phyloP scores from a whole-genome alignment of 1,284 basidiomycete species.

The Rhodotorula sp. region DNA sequence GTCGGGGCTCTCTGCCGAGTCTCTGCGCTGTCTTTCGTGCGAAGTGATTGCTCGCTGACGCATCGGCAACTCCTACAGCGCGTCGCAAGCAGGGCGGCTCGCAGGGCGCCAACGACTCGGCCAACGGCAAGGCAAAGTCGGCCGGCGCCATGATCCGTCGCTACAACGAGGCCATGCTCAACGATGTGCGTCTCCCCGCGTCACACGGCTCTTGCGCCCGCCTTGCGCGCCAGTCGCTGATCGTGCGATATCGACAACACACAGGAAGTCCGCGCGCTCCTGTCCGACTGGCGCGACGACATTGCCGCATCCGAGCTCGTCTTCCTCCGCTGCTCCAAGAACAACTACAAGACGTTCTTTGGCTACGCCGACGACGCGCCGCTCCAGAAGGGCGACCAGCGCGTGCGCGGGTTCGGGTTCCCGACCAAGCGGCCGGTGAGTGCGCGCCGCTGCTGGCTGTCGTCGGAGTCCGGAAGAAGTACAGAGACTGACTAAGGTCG shows the following conservation, averaged over 20 bases:
- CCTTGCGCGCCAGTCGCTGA: not conserved
- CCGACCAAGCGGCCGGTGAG: constrained; percentile 85
- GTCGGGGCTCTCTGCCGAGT: no score
- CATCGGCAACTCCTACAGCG: constrained; percentile 57
- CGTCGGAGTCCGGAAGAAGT: not conserved
- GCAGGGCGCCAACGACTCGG: constrained; percentile 87
- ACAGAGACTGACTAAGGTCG: no score
- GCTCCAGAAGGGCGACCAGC: constrained; percentile 67
- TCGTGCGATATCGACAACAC: not conserved
- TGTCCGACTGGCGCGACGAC: constrained; percentile 81
- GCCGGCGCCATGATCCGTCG: constrained; percentile 92
- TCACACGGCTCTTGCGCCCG: not conserved
- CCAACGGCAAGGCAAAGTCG: constrained; percentile 88
- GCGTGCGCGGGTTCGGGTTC: constrained; percentile 86
- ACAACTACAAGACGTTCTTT: constrained; percentile 75
- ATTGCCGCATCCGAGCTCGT: constrained; percentile 77
- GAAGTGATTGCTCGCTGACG: not conserved
- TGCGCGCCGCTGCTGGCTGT: constrained; percentile 28
- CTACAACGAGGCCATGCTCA: constrained; percentile 90
- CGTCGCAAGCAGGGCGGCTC: constrained; percentile 96
- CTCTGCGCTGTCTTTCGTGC: no score
- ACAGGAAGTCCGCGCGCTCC: constrained; percentile 79
- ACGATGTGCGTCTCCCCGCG: constrained; percentile 64
- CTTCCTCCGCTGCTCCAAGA: constrained; percentile 84
- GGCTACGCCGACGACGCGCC: constrained; percentile 71